These are phyloP conservation scores for Yamadazyma tumulicola DNA, from an alignment of 805 yeast species.

Conservation along the genomic window DNA sequence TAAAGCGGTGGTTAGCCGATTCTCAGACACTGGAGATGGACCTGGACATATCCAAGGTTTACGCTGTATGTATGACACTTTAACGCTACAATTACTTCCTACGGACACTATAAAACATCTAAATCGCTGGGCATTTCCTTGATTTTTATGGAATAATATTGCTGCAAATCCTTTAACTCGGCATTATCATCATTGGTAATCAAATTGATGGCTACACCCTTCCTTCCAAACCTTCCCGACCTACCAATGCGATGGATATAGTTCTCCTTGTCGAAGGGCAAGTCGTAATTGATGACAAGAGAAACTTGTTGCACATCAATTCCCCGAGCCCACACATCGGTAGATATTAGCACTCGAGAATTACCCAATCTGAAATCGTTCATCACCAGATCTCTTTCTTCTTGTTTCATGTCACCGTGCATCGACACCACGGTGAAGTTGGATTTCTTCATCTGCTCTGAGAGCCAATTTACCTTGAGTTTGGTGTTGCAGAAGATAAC, in stretches of 20 bases:
- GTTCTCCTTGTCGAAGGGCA: slow-evolving; percentile 91
- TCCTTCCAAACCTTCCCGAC: slow-evolving; percentile 97
- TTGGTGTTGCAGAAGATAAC: slow-evolving; percentile 98
- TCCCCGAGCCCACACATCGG: slow-evolving; percentile 98
- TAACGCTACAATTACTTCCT: too few relatives aligned
- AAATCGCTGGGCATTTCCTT: slow-evolving; percentile 78
- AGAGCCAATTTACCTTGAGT: slow-evolving; percentile 88
- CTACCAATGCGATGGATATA: slow-evolving; percentile 97
- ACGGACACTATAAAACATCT: slow-evolving; percentile 2
- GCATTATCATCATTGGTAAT: slow-evolving; percentile 76
- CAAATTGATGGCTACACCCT: slow-evolving; percentile 96
- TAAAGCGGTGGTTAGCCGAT: too few relatives aligned
- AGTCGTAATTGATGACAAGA: slow-evolving; percentile 89
- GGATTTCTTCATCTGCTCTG: slow-evolving; percentile 71
- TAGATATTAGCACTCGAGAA: slow-evolving; percentile 89
- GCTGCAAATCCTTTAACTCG: slow-evolving; percentile 70
- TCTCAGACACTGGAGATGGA: too few relatives aligned
- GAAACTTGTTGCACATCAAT: slow-evolving; percentile 98
- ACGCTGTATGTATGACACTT: too few relatives aligned
- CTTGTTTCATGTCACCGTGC: slow-evolving; percentile 97
- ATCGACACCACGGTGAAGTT: slow-evolving; percentile 92
- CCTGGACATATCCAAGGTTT: too few relatives aligned
- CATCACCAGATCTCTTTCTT: slow-evolving; percentile 93
- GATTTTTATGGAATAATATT: slow-evolving; percentile 65
- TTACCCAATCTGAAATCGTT: slow-evolving; percentile 91